These are phyloP conservation scores for Neocatenulostroma microsporum DNA, from an alignment of 2,329 filamentous ascomycete genomes.

Conservation along the genomic window DNA sequence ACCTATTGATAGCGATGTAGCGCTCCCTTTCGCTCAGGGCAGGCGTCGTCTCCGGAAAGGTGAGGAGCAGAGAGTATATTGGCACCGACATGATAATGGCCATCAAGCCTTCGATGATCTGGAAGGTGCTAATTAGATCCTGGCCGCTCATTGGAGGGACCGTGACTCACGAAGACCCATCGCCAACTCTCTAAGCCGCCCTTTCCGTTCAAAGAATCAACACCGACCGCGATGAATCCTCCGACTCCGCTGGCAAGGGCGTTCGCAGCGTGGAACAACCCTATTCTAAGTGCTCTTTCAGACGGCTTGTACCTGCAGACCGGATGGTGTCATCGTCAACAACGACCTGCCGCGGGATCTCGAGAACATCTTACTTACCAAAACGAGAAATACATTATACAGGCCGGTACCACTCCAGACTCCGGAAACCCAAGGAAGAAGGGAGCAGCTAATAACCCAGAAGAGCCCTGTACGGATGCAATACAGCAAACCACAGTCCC, in stretches of 20 bases:
- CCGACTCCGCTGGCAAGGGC: slow-evolving; percentile 15
- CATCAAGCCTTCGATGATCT: slow-evolving; percentile 3
- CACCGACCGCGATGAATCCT: slow-evolving; percentile 18
- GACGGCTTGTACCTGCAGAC: slow-evolving; percentile 24
- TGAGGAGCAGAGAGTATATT: slow-evolving; percentile 3
- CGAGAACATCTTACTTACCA: no score
- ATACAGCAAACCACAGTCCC: neutral
- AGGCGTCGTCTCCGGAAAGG: slow-evolving; percentile 1
- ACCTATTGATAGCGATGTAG: slow-evolving; percentile 4
- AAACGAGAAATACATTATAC: slow-evolving; percentile 22
- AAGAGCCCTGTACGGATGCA: neutral
- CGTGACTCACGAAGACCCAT: slow-evolving; percentile 15
- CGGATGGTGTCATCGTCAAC: no score
- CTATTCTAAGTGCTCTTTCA: slow-evolving; percentile 19
- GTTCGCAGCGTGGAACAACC: slow-evolving; percentile 19
- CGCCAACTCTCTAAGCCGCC: slow-evolving; percentile 11
- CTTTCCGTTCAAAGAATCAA: slow-evolving; percentile 11
- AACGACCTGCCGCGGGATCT: no score
- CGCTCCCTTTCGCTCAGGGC: slow-evolving; percentile 2
- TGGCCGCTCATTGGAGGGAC: neutral
- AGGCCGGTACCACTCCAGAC: slow-evolving; percentile 2
- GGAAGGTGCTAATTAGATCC: no score
- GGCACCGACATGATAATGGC: slow-evolving; percentile 1
- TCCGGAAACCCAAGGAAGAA: slow-evolving; percentile 1
- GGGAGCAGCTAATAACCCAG: neutral